These are phyloP conservation scores for Trichomonascaceae sp. DNA, from an alignment of 1,139 yeast species.

Conservation along the genomic window DNA sequence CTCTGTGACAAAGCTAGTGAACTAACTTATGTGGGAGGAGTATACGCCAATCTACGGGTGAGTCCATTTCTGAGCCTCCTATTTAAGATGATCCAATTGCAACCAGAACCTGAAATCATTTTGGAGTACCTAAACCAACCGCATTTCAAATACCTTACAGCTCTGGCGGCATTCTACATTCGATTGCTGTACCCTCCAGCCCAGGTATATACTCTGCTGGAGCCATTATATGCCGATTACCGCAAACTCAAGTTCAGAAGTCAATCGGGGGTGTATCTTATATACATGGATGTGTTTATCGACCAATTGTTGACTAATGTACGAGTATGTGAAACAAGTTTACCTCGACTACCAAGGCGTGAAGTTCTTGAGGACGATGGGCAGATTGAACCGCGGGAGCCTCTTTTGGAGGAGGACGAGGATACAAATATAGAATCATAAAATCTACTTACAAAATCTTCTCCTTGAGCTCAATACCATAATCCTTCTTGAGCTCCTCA, in stretches of 20 bases:
- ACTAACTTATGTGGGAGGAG: conserved; percentile 34
- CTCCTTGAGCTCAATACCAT: conserved; percentile 78
- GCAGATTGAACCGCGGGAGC: conserved; percentile 26
- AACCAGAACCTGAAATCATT: conserved; percentile 43
- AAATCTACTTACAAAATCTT: conserved; percentile 32
- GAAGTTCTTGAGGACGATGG: conserved; percentile 28
- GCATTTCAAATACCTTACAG: conserved; percentile 56
- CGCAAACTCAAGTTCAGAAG: conserved; percentile 35
- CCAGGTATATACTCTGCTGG: conserved; percentile 38
- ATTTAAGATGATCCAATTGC: conserved; percentile 49
- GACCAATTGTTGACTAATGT: conserved; percentile 39
- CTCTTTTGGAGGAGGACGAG: conserved; percentile 20
- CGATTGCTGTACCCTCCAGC: conserved; percentile 37
- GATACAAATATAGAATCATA: conserved; percentile 1
- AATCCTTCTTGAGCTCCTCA: conserved; percentile 80
- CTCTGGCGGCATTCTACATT: conserved; percentile 44
- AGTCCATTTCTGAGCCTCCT: conserved; percentile 53
- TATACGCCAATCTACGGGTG: conserved; percentile 39
- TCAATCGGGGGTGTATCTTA: conserved; percentile 23
- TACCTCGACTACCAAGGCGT: conserved; percentile 45
- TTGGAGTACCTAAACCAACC: conserved; percentile 39
- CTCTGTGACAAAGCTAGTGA: conserved; percentile 34
- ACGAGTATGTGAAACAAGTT: conserved; percentile 43
- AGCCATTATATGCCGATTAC: conserved; percentile 40
- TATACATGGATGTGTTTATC: conserved; percentile 47